phyloP scores from a whole-genome alignment of 2,329 filamentous ascomycete genomes.

The Cladobotryum protrusum region DNA sequence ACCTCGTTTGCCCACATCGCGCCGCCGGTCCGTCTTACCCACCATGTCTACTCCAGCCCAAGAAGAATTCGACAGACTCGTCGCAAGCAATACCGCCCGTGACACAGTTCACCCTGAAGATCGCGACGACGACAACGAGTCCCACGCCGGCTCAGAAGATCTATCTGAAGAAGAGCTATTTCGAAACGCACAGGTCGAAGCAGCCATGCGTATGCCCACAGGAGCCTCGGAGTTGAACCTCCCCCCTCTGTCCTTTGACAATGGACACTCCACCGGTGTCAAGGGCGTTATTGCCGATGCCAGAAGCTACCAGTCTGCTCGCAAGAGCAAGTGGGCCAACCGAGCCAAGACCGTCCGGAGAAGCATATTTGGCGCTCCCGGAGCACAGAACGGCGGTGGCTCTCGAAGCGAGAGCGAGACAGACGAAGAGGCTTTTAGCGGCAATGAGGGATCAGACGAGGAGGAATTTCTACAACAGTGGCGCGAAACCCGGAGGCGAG shows the following conservation, averaged over 20 bases:
- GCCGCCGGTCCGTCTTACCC: slow-evolving; percentile 15
- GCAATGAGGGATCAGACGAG: slow-evolving; percentile 52
- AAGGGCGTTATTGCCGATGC: slow-evolving; percentile 86
- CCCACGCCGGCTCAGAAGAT: slow-evolving; percentile 47
- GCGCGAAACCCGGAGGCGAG: slow-evolving; percentile 71
- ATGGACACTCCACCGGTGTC: slow-evolving; percentile 68
- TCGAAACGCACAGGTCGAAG: slow-evolving; percentile 51
- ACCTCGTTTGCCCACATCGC: too few species aligned
- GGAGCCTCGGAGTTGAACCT: slow-evolving; percentile 49
- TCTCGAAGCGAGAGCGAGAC: slow-evolving; percentile 40
- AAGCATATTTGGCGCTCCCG: slow-evolving; percentile 48
- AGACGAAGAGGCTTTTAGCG: slow-evolving; percentile 37
- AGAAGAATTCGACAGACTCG: slow-evolving; percentile 60
- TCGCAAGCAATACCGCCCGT: slow-evolving; percentile 48
- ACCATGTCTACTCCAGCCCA: slow-evolving; percentile 56
- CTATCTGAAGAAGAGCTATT: slow-evolving; percentile 51
- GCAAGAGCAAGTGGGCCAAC: slow-evolving; percentile 48
- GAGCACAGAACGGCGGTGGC: slow-evolving; percentile 14
- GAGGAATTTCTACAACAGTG: slow-evolving; percentile 78
- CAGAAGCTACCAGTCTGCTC: slow-evolving; percentile 65
- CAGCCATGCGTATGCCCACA: slow-evolving; percentile 59
- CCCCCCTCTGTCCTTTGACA: slow-evolving; percentile 57
- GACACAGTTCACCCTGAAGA: slow-evolving; percentile 42
- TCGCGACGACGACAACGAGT: slow-evolving; percentile 42
- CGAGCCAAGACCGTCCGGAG: slow-evolving; percentile 47